Percentiles rank a stretch among this genome's conserved stretches.
Conservation (phyloP, 495 filamentous ascomycete species). For the Cudoniella acicularis region DNA sequence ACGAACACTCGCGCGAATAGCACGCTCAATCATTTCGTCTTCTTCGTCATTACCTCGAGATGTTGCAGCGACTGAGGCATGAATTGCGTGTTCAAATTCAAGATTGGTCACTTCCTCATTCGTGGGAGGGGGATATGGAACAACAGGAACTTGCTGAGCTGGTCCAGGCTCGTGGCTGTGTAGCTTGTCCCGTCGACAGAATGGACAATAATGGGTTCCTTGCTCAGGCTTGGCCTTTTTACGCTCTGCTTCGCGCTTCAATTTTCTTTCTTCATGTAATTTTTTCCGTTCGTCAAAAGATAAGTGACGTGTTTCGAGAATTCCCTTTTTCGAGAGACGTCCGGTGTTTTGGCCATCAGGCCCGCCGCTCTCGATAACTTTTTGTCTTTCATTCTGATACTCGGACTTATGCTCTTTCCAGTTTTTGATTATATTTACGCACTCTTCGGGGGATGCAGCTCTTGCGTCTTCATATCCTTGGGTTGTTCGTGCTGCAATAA, state of each 20-base stretch:
- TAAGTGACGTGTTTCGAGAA: slow-evolving; percentile 37
- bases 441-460: slow-evolving; percentile 45
- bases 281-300: slow-evolving; percentile 43
- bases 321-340: slow-evolving; percentile 31
- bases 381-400: slow-evolving; percentile 35
- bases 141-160: background rate
- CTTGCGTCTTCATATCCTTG: slow-evolving; percentile 66
- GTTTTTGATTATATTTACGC: slow-evolving; percentile 49
- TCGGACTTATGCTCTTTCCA: slow-evolving; percentile 55
- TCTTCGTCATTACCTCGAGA: slow-evolving; percentile 63
- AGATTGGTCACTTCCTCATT: slow-evolving; percentile 29
- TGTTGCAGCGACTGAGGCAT: slow-evolving; percentile 61
- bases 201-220: slow-evolving; percentile 18
- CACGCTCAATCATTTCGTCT: slow-evolving; percentile 62
- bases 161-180: slow-evolving; percentile 17
- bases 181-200: slow-evolving; percentile 15
- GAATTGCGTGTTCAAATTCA: slow-evolving; percentile 68
- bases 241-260: slow-evolving; percentile 26
- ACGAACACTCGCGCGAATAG: slow-evolving; percentile 62
- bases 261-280: slow-evolving; percentile 41
- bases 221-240: slow-evolving; percentile 12
- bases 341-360: slow-evolving; percentile 17
- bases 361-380: slow-evolving; percentile 16
- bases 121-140: background rate
- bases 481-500: slow-evolving; percentile 64